Evolutionary conservation across 352 stramenopile genomes (phyloP).

Genomic region (Phytopythium boreale): DNA sequence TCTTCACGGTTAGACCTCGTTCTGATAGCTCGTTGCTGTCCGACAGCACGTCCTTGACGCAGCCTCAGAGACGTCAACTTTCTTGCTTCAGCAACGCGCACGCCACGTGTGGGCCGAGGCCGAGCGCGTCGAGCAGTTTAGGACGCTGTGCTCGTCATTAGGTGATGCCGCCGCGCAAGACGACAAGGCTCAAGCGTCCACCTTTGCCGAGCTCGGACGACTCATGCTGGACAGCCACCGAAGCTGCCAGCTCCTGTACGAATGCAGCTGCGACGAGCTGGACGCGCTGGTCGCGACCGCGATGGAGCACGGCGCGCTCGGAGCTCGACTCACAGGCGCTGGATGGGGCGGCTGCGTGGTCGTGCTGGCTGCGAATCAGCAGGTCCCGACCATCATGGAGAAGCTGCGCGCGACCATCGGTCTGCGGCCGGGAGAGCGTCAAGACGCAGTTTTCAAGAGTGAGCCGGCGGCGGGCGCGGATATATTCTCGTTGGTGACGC

Average conservation of each 20-base stretch:
- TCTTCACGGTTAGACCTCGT: neutral
- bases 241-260: slow-evolving; percentile 65
- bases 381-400: slow-evolving; percentile 36
- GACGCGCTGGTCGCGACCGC: slow-evolving; percentile 58
- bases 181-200: neutral
- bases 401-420: slow-evolving; percentile 11
- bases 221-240: slow-evolving; percentile 71
- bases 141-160: neutral
- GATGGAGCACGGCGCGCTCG: slow-evolving; percentile 44
- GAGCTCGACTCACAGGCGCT: slow-evolving; percentile 72
- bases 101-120: slow-evolving; percentile 72
- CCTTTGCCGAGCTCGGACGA: slow-evolving; percentile 34
- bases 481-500: slow-evolving; percentile 14
- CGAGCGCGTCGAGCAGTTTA: slow-evolving; percentile 55
- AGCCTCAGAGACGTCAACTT: slow-evolving; percentile 10
- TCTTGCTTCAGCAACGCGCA: slow-evolving; percentile 56
- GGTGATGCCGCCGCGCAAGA: slow-evolving; percentile 1
- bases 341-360: slow-evolving; percentile 85
- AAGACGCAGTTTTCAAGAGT: slow-evolving; percentile 9
- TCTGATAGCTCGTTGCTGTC: neutral
- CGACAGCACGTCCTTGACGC: slow-evolving; percentile 30
- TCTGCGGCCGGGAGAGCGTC: neutral
- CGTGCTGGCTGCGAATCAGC: slow-evolving; percentile 36
- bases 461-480: slow-evolving; percentile 23
- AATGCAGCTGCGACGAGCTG: slow-evolving; percentile 74